Conservation (phyloP, 176 grass and related monocot genomes). For the Phoenix roebelenii region DNA sequence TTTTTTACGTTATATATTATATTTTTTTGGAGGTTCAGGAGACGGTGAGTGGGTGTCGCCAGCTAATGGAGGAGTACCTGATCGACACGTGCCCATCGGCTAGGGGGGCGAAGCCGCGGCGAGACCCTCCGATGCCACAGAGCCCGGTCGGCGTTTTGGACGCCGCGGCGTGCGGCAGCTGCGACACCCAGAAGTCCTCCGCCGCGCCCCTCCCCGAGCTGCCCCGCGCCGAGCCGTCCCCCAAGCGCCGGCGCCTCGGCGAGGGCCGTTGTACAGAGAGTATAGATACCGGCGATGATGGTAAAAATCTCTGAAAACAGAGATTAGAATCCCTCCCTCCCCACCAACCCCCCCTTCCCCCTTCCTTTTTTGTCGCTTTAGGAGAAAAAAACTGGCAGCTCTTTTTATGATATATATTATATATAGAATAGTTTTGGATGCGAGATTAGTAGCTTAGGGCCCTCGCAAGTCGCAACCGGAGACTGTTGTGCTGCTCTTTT, state of each 20-base stretch:
- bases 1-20: conserved; percentile 1
- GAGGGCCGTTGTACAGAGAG: conserved; percentile 23
- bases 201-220: conserved; percentile 3
- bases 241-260: conserved; percentile 27
- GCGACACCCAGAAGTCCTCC: conserved; percentile 14
- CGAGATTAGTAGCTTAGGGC: too few species aligned
- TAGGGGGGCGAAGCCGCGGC: background rate
- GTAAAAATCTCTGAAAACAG: conserved; percentile 2
- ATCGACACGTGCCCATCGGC: conserved; percentile 27
- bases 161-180: conserved; percentile 26
- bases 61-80: conserved; percentile 30
- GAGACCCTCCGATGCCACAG: conserved; percentile 3
- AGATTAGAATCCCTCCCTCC: too few species aligned
- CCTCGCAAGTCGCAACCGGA: too few species aligned
- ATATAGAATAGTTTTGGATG: too few species aligned
- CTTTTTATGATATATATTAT: too few species aligned
- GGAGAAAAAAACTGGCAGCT: too few species aligned
- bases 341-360: too few species aligned
- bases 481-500: too few species aligned
- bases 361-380: too few species aligned
- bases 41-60: conserved; percentile 33
- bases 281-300: conserved; percentile 20
- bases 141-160: conserved; percentile 36
- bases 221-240: conserved; percentile 8
- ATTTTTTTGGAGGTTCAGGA: conserved; percentile 17